phyloP scores from a whole-genome alignment of 306 rosid species.

The Lathyrus oleraceus region DNA sequence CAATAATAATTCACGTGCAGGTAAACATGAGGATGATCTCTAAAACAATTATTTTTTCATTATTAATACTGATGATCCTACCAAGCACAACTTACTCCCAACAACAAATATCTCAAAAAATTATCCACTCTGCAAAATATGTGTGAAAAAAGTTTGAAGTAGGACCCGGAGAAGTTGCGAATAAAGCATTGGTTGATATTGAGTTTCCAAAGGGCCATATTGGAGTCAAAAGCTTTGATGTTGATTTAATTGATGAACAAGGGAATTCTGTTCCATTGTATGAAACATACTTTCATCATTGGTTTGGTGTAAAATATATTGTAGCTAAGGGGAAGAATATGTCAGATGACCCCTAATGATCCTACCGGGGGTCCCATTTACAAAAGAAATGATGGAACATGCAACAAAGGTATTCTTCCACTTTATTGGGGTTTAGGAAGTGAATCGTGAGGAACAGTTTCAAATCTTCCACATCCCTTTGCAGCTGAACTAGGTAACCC shows the following conservation, averaged over 20 bases:
- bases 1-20: neutral
- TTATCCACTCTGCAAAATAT: too few relatives aligned
- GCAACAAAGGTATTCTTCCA: neutral
- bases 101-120: too few relatives aligned
- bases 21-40: neutral
- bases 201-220: neutral
- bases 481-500: conserved; percentile 9
- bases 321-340: too few relatives aligned
- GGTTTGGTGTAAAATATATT: too few relatives aligned
- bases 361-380: neutral
- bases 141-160: too few relatives aligned
- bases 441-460: neutral
- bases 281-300: too few relatives aligned
- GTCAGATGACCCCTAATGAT: too few relatives aligned
- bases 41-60: neutral
- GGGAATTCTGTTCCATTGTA: neutral
- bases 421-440: neutral
- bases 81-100: neutral
- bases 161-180: neutral
- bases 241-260: neutral
- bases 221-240: neutral
- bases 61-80: too few relatives aligned
- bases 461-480: neutral
- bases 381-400: neutral
- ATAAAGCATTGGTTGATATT: neutral